Percentiles rank a stretch among this genome's conserved stretches.
These are phyloP conservation scores for Neofusicoccum umdonicola DNA, from an alignment of 2,329 filamentous ascomycete genomes.

Conservation along the genomic window DNA sequence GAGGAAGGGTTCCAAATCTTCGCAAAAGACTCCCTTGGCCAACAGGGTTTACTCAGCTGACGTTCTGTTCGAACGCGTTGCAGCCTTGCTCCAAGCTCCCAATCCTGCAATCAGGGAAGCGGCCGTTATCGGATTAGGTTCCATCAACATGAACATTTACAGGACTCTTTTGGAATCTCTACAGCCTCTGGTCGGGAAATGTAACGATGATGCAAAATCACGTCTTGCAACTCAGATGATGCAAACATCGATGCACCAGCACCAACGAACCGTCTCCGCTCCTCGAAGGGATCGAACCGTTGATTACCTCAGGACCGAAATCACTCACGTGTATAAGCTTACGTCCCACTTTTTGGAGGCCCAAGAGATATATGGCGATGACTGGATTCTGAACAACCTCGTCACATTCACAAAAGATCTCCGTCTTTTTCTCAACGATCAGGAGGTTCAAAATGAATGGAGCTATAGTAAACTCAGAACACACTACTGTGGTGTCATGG, in stretches of 20 bases:
- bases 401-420: slow-evolving; percentile 88
- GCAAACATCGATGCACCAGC: slow-evolving; percentile 63
- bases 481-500: slow-evolving; percentile 91
- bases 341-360: slow-evolving; percentile 86
- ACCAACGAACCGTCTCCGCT: slow-evolving; percentile 81
- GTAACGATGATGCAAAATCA: slow-evolving; percentile 83
- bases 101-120: slow-evolving; percentile 82
- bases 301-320: slow-evolving; percentile 85
- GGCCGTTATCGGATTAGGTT: slow-evolving; percentile 86
- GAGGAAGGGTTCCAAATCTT: slow-evolving; percentile 74
- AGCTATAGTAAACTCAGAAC: slow-evolving; percentile 88
- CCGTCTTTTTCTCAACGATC: slow-evolving; percentile 90
- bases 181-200: slow-evolving; percentile 79
- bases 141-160: slow-evolving; percentile 93
- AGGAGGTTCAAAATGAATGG: slow-evolving; percentile 91
- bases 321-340: slow-evolving; percentile 93
- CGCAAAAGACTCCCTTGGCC: slow-evolving; percentile 55
- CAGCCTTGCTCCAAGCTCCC: slow-evolving; percentile 78
- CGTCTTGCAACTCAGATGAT: slow-evolving; percentile 51
- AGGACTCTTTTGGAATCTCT: slow-evolving; percentile 85
- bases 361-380: slow-evolving; percentile 75
- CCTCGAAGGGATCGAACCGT: slow-evolving; percentile 79
- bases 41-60: slow-evolving; percentile 84
- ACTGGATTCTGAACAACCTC: slow-evolving; percentile 87
- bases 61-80: slow-evolving; percentile 86